These are phyloP conservation scores for Meredithiella fracta DNA, from an alignment of 2,329 filamentous ascomycete species.

Conservation along the genomic window DNA sequence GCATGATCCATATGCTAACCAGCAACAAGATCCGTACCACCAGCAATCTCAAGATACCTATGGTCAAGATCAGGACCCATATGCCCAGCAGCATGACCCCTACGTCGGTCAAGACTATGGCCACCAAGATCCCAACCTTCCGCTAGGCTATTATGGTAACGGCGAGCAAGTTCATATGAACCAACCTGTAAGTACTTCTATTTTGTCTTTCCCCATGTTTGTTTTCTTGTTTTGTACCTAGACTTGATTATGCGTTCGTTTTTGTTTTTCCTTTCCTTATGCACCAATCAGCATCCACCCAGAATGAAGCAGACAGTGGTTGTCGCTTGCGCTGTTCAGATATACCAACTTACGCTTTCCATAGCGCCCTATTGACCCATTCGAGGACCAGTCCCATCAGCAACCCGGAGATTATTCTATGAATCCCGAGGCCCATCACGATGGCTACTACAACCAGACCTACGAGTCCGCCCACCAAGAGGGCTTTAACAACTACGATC, in stretches of 20 bases:
- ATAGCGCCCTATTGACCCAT: constrained; percentile 36
- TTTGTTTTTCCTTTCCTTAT: not conserved
- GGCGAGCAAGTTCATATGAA: constrained; percentile 69
- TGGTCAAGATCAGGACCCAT: constrained; percentile 1
- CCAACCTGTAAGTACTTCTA: constrained; percentile 50
- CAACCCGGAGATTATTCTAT: constrained; percentile 53
- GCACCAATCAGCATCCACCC: not conserved
- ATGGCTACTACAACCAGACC: constrained; percentile 69
- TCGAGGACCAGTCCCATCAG: constrained; percentile 29
- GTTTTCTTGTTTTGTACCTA: not conserved
- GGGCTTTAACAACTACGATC: constrained; percentile 48
- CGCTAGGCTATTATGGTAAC: constrained; percentile 23
- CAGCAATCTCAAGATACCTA: constrained; percentile 35
- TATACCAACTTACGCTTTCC: not conserved
- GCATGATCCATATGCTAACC: constrained; percentile 15
- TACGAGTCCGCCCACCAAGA: constrained; percentile 41
- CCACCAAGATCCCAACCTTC: constrained; percentile 6
- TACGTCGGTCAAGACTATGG: not conserved
- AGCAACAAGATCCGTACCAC: constrained; percentile 15
- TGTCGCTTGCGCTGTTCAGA: constrained; percentile 14
- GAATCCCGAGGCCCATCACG: constrained; percentile 71
- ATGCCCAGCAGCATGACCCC: not conserved
- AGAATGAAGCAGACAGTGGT: not conserved
- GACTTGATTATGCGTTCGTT: not conserved
- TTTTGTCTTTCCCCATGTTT: not conserved